phyloP scores from a whole-genome alignment of 768 basidiomycete genomes.

The Cystofilobasidium capitatum region DNA sequence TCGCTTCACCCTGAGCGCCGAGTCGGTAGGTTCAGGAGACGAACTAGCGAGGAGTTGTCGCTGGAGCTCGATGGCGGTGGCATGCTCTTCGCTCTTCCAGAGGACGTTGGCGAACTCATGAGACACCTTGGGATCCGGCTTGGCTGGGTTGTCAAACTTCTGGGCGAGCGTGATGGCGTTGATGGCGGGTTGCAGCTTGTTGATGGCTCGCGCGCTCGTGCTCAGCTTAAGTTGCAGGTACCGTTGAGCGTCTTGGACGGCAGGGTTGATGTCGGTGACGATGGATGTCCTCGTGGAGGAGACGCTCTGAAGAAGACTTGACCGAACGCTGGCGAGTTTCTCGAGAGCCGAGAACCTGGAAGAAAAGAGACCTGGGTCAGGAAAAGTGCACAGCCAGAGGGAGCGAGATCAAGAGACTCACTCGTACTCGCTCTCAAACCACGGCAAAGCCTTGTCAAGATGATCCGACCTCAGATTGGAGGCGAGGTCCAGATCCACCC shows the following conservation, averaged over 20 bases:
- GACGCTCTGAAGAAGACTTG: conserved; percentile 46
- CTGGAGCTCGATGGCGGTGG: conserved; percentile 66
- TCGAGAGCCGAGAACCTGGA: conserved; percentile 66
- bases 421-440: conserved; percentile 4
- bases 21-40: neutral
- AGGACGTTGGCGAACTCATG: conserved; percentile 82
- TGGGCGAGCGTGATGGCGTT: conserved; percentile 75
- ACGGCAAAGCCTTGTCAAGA: neutral
- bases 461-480: neutral
- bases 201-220: conserved; percentile 58
- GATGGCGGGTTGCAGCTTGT: conserved; percentile 68
- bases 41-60: conserved; percentile 38
- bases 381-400: neutral
- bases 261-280: neutral
- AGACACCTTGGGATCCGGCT: conserved; percentile 50
- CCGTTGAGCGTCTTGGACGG: conserved; percentile 36
- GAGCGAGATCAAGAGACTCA: neutral
- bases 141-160: conserved; percentile 45
- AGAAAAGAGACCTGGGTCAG: neutral
- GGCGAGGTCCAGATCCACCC: conserved; percentile 28
- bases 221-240: conserved; percentile 59
- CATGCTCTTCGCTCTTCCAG: conserved; percentile 79
- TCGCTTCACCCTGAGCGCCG: neutral
- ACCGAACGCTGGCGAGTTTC: conserved; percentile 36
- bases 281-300: conserved; percentile 11